phyloP scores from a whole-genome alignment of 2,329 filamentous ascomycete genomes.

The Cercospora zeina region DNA sequence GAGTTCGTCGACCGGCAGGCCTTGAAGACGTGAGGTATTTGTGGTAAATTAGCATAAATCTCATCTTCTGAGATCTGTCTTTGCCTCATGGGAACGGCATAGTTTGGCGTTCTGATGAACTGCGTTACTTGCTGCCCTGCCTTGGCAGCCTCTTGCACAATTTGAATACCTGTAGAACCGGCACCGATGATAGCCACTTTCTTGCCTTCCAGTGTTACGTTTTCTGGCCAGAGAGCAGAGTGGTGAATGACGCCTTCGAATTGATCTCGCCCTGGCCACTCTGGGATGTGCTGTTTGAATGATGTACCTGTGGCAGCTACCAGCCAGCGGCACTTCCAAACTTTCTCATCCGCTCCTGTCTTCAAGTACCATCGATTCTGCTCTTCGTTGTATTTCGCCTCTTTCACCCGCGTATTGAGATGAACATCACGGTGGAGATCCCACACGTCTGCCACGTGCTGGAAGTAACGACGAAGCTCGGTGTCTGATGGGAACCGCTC shows the following conservation, averaged over 20 bases:
- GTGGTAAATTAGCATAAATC: constrained; percentile 20
- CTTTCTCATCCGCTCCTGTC: constrained; percentile 14
- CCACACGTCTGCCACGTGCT: constrained; percentile 60
- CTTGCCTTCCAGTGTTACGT: constrained; percentile 37
- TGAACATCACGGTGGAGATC: constrained; percentile 58
- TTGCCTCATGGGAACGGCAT: constrained; percentile 62
- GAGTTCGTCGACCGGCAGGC: constrained; percentile 17
- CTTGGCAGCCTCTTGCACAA: constrained; percentile 36
- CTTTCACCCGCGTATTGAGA: constrained; percentile 58
- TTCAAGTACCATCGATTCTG: constrained; percentile 14
- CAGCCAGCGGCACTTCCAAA: constrained; percentile 41
- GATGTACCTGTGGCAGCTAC: constrained; percentile 45
- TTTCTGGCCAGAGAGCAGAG: constrained; percentile 45
- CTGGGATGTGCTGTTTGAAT: constrained; percentile 43
- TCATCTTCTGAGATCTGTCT: constrained; percentile 51
- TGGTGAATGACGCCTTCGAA: constrained; percentile 47
- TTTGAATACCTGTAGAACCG: constrained; percentile 43
- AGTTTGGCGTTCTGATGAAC: constrained; percentile 67
- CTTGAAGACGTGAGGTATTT: constrained; percentile 19
- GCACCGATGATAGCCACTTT: constrained; percentile 43
- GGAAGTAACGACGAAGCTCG: constrained; percentile 59
- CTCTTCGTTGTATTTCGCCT: constrained; percentile 50
- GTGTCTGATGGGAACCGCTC: constrained; percentile 33
- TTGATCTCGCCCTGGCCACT: constrained; percentile 40
- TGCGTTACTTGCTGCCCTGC: constrained; percentile 50